Conservation (phyloP, 1,139 yeast species). For the Kluyveromyces sp. region DNA sequence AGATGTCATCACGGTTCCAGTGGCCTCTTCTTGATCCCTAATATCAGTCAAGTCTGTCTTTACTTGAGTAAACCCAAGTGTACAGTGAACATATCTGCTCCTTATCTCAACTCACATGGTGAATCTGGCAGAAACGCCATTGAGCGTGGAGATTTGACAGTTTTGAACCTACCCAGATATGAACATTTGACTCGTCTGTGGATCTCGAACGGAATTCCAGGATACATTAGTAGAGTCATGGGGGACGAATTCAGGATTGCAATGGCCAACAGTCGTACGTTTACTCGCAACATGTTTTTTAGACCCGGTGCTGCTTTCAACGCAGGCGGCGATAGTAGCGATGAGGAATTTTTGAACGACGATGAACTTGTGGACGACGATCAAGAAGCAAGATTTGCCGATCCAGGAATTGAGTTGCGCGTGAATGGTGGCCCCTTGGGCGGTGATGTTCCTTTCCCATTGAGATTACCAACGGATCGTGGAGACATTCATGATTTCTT, state of each 20-base stretch:
- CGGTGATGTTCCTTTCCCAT: constrained; percentile 2
- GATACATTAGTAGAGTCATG: constrained; percentile 34
- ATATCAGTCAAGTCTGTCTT: constrained; percentile 35
- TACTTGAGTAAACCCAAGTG: constrained; percentile 33
- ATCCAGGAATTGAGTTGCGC: constrained; percentile 3
- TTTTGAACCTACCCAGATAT: constrained; percentile 46
- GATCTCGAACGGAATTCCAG: constrained; percentile 49
- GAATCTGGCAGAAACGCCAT: constrained; percentile 53
- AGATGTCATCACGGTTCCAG: constrained; percentile 32
- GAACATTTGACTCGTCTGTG: constrained; percentile 50
- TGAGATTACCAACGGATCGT: constrained; percentile 9
- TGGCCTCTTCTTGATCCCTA: constrained; percentile 43
- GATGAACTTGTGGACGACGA: constrained; percentile 20
- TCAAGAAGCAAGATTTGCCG: constrained; percentile 15
- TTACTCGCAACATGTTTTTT: constrained; percentile 23
- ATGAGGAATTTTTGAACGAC: constrained; percentile 18
- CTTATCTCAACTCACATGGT: constrained; percentile 67
- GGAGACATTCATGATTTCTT: constrained; percentile 25
- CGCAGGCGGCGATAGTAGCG: constrained; percentile 14
- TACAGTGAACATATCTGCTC: constrained; percentile 44
- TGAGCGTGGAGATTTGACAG: constrained; percentile 48
- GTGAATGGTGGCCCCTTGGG: constrained; percentile 3
- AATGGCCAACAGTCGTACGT: constrained; percentile 28
- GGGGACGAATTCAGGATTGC: constrained; percentile 32
- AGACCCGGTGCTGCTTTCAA: constrained; percentile 19